Evolutionary conservation across 2,329 filamentous ascomycete genomes (phyloP), one percentile per base, ranked within the genome.

Genomic region (Talaromyces rugulosus): DNA sequence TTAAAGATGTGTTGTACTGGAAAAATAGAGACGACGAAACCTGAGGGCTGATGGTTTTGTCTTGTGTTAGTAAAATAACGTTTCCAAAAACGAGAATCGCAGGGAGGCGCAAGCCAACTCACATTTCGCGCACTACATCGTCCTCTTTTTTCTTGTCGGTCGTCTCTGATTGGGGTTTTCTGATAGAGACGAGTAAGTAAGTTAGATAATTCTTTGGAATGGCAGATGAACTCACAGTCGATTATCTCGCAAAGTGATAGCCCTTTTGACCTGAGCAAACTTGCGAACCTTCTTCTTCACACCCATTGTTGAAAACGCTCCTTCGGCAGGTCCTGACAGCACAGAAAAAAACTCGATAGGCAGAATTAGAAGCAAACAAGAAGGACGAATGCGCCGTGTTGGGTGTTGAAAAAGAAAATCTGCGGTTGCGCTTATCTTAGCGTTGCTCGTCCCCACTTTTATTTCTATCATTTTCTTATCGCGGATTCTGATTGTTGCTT

Each of bases 241-340:
- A 53, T 85, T 87, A 81, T 98, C 93, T 62, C 87, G 86, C 71
- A 90, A 87, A 56, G 90, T 88, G 69, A 97, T 92, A 59, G 96
- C 81, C 68, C 91, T 84, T 81, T 96, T 96, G 72, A 92, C 85
- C 74, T 84, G 81, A 56, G 87, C 94, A 76, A 96, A 98, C 81
- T 97, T 97, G 81, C 93, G 88, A 59, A 91, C 96, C 76, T 88
- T 91, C 82, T 96, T 96, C 66, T 88, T 86, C 68, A 92, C 86
- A 78, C 92, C 93, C 94, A 97, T 97, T n/a, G 16, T 56, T 53
- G 14, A 18, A 33, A 44, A 3, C 8, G 27, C 50, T 16, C 14
- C 16, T 31, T 31, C 14, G 7, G 16, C 27, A 53, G 28, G 11
- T 18, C 27, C 7, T 53, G 12, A 31, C 12, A 16, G 50, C 30